phyloP scores from a whole-genome alignment of 1,139 yeast genomes.

The Taphrina communis region DNA sequence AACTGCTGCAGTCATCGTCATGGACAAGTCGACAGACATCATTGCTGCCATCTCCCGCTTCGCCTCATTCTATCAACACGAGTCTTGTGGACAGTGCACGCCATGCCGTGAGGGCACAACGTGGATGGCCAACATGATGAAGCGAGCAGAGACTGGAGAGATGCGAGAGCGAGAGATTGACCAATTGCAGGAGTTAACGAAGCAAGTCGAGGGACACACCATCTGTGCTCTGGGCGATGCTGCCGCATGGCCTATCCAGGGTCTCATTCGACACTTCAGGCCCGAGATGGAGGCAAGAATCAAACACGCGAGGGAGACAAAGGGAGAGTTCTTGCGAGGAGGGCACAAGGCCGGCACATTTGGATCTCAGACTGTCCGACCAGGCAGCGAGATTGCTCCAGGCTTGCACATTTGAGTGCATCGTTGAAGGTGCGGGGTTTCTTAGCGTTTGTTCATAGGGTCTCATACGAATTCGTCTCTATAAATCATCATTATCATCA shows the following conservation, averaged over 20 bases:
- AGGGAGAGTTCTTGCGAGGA: constrained; percentile 37
- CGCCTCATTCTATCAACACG: constrained; percentile 82
- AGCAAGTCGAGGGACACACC: constrained; percentile 76
- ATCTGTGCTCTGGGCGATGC: constrained; percentile 92
- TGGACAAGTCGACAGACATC: constrained; percentile 83
- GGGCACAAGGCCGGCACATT: constrained; percentile 36
- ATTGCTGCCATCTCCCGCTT: constrained; percentile 84
- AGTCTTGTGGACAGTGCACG: constrained; percentile 92
- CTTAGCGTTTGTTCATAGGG: constrained; percentile 8
- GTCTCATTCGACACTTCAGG: constrained; percentile 78
- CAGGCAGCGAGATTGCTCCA: constrained; percentile 38
- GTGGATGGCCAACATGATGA: constrained; percentile 82
- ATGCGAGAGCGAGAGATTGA: constrained; percentile 81
- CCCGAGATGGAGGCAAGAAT: constrained; percentile 80
- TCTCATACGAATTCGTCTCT: background rate
- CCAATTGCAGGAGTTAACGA: constrained; percentile 75
- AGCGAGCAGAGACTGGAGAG: constrained; percentile 76
- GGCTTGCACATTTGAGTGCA: constrained; percentile 27
- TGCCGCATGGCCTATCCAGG: constrained; percentile 92
- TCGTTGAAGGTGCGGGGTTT: constrained; percentile 1
- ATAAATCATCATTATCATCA: constrained; percentile 1
- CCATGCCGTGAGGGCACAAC: constrained; percentile 96
- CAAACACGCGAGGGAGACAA: constrained; percentile 48
- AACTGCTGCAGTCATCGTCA: constrained; percentile 88
- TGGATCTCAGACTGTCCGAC: constrained; percentile 28